phyloP scores from a whole-genome alignment of 78 protist genomes.

The Dictyostelium brefeldianum region DNA sequence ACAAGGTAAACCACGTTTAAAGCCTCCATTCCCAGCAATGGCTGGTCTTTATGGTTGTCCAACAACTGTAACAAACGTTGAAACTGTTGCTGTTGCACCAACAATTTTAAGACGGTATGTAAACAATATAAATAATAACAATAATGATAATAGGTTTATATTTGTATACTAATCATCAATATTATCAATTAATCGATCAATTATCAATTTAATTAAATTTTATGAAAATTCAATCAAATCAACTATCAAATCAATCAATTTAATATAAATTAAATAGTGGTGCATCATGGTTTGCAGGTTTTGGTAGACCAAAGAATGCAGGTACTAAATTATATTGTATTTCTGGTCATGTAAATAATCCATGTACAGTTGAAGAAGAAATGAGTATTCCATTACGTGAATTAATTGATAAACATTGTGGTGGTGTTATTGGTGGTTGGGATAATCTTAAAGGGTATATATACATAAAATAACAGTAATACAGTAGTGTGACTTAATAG shows the following conservation, averaged over 20 bases:
- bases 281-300: conserved; percentile 93
- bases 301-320: conserved; percentile 96
- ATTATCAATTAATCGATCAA: neutral
- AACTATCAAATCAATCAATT: neutral
- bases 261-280: conserved; percentile 86
- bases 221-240: neutral
- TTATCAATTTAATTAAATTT: neutral
- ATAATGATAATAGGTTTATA: too few species aligned
- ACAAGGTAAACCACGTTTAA: conserved; percentile 98
- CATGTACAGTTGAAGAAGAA: conserved; percentile 98
- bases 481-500: too few species aligned
- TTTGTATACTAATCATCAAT: conserved; percentile 26
- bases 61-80: conserved; percentile 99
- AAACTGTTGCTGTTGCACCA: conserved; percentile 99
- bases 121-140: too few species aligned
- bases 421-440: conserved; percentile 99
- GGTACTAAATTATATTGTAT: conserved; percentile 98
- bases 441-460: conserved; percentile 89
- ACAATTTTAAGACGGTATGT: conserved; percentile 95
- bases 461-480: too few species aligned
- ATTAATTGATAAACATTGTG: conserved; percentile 96
- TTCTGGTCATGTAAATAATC: conserved; percentile 97
- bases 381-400: conserved; percentile 97
- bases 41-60: conserved; percentile 99
- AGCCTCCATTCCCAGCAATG: conserved; percentile 99